A percentile compares a stretch with the other conserved stretches of the same genome.
phyloP scores from a whole-genome alignment of 176 grass and related monocot genomes.

The Dendrocalamus sinicus region DNA sequence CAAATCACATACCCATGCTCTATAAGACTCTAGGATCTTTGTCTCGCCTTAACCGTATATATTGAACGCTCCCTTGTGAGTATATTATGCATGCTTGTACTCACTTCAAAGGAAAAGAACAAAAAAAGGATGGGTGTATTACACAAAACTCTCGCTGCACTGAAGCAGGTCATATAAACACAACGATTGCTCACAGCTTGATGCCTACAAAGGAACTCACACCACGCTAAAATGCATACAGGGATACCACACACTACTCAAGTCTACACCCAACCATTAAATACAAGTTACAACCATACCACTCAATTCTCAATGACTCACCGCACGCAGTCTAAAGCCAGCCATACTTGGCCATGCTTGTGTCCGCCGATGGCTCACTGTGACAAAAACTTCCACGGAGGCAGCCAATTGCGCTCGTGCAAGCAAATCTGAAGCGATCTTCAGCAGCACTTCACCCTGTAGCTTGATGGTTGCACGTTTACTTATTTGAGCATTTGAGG shows the following conservation, averaged over 20 bases:
- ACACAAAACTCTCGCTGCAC: slow-evolving; percentile 34
- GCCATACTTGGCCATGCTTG: neutral
- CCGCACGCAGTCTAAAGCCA: slow-evolving; percentile 17
- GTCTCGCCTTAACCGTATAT: too few species aligned
- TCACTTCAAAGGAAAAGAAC: neutral
- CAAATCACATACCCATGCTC: too few species aligned
- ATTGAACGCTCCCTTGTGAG: too few species aligned
- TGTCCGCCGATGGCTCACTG: neutral
- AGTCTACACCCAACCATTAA: neutral
- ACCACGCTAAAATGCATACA: slow-evolving; percentile 1
- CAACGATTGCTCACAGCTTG: neutral
- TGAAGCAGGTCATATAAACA: slow-evolving; percentile 10
- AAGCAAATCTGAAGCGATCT: neutral
- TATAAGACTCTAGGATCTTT: too few species aligned
- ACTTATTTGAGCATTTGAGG: neutral
- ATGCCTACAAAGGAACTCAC: slow-evolving; percentile 14
- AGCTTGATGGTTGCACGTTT: slow-evolving; percentile 16
- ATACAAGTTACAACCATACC: slow-evolving; percentile 12
- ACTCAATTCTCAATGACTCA: neutral
- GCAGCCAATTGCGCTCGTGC: neutral
- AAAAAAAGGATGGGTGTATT: neutral
- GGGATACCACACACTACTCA: slow-evolving; percentile 2
- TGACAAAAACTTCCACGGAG: neutral
- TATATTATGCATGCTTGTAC: too few species aligned
- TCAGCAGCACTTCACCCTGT: neutral